Evolutionary conservation across 192 early-diverging fungal species (phyloP).

Genomic region (Oehlia diaphana): DNA sequence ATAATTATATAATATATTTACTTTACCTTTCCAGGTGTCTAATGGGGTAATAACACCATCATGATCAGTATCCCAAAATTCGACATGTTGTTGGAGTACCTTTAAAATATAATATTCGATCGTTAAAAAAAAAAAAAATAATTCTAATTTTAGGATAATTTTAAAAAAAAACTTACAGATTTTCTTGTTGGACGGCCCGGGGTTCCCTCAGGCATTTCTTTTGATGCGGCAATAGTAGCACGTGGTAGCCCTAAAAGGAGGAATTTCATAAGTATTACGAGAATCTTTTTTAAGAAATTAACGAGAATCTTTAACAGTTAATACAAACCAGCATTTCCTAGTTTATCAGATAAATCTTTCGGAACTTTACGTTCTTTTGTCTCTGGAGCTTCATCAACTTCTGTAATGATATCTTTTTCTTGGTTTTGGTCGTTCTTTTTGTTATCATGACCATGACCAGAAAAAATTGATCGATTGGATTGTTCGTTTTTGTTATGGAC

Average conservation of each 20-base stretch:
- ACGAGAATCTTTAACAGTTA: too few relatives aligned
- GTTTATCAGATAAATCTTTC: neutral
- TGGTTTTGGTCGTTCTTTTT: too few relatives aligned
- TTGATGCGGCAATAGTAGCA: conserved; percentile 19
- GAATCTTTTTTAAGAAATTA: neutral
- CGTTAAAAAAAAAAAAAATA: too few relatives aligned
- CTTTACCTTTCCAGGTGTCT: conserved; percentile 33
- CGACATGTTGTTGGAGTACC: conserved; percentile 56
- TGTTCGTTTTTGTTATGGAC: too few relatives aligned
- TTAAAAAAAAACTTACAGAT: neutral
- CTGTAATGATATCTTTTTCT: neutral
- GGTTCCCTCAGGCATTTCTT: conserved; percentile 11
- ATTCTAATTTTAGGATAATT: neutral
- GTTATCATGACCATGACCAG: too few relatives aligned
- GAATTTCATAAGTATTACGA: too few relatives aligned
- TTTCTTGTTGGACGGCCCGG: neutral
- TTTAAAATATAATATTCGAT: neutral
- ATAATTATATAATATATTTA: neutral
- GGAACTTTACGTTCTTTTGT: conserved; percentile 3
- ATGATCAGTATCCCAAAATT: conserved; percentile 47
- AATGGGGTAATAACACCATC: conserved; percentile 47
- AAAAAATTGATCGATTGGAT: too few relatives aligned
- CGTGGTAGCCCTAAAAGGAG: neutral
- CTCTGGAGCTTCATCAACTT: neutral
- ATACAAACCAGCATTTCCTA: conserved; percentile 4